Base-by-base conservation (phyloP, 2,329 filamentous ascomycete genomes). In the Penicillium sclerotiorum region DNA sequence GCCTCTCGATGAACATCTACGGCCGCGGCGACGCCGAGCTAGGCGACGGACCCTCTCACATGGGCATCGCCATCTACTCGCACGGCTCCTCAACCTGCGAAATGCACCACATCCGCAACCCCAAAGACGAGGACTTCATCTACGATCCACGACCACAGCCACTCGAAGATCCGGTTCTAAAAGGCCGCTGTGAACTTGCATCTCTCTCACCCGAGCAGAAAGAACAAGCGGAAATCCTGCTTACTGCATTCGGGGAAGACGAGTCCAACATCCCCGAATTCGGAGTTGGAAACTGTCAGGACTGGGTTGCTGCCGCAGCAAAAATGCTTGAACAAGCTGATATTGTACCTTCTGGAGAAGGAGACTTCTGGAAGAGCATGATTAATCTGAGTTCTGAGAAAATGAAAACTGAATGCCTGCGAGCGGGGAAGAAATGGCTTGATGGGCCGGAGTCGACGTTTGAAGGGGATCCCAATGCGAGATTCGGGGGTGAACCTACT, bases 21-120 rank as follows among this genome's bases (percentile, higher is more conserved):
- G 57, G 57, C n/a, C 58, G 55, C 17, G 60, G 60, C 9, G 49
- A 61, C 27, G 51, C 49, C 28, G 42, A 42, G 5, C 56, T 61
- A 39, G 55, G 50, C 27, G 58, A 62, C 18, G 35, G 47, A 4
- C 59, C 59, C 6, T 60, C 59, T 3, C 56, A 63, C 48, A 55
- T 60, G 47, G 49, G 45, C 3, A 52, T 62, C 21, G 54, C 51
- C 3, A 35, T 63, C 12, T 60, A 58, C 30, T n/a, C 57, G 20
- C 9, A 48, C 15, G 45, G 50, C 33, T 56, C 58, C n/a, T 40
- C 45, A 17, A 60, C 41, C 25, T 60, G 60, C 50, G 47, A 57
- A 50, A 57, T 61, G 39, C 48, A 61, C 43, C 60, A 57, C 13
- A 60, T 62, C 23, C 59, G 59, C 37, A 60, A 56, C 25, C 52